Base-by-base conservation (phyloP, 2,329 filamentous ascomycete genomes). In the Xylaria sp. region DNA sequence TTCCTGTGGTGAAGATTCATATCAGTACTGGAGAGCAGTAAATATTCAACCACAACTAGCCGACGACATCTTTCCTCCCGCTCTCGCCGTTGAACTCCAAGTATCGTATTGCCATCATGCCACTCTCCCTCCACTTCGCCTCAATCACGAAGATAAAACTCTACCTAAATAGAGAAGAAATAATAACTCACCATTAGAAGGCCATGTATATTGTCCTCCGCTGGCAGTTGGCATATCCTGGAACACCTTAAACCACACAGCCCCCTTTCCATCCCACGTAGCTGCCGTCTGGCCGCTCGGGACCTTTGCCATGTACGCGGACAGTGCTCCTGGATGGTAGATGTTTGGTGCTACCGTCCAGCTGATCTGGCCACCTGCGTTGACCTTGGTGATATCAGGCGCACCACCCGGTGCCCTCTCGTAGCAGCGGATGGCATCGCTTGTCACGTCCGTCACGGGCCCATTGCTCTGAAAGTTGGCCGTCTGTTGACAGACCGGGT, bases 401-500 rank as follows among this genome's bases (percentile, higher is more conserved):
- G 81, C 77, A 33, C 73, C 74, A 62, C 80, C 81, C 0, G 75
- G 59, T 9, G 67, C 71, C 10, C 65, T 71, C 74, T 83, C 75
- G 76, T 81, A 83, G 77, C 82, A 83, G 15, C 81, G 81, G 77
- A 83, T 83, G 48, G 78, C 77, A 0, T 77, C 58, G 28, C 79
- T 81, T 23, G 69, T 78, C 28, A 83, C 81, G 63, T 82, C 80
- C 1, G 77, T 79, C 9, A 83, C 81, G 26, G 81, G 81, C 11
- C 77, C 77, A 72, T 83, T 82, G 63, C 75, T 79, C 73, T 83
- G 81, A 71, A 80, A 82, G 77, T 84, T 83, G 62, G 81, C 79
- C 42, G 82, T 83, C 72, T 80, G 48, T 38, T 31, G 23, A 13
- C 1, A 3, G 6, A 13, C 3, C 11, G 3, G 26, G 6, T 2